Evolutionary conservation across 768 basidiomycete species (phyloP).

Genomic region (Lyophyllum shimeji): DNA sequence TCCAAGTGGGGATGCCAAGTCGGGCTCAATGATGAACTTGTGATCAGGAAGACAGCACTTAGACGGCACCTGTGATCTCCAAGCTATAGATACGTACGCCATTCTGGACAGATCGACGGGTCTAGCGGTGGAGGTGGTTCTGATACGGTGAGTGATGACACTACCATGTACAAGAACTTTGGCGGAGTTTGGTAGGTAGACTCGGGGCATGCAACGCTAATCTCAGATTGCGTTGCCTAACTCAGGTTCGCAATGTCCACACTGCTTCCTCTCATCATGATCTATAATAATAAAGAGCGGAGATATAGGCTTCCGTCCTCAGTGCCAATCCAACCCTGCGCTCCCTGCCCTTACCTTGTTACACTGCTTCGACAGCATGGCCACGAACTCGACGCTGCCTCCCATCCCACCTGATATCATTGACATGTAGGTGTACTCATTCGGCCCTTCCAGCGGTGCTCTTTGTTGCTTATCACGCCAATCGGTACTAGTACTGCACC

Average conservation of each 20-base stretch:
- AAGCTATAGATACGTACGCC: neutral
- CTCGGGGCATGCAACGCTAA: neutral
- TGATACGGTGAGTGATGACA: neutral
- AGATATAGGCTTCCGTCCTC: neutral
- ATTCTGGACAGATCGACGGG: neutral
- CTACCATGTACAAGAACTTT: neutral
- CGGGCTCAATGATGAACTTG: neutral
- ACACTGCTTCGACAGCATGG: neutral
- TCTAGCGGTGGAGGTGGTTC: neutral
- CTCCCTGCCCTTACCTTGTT: neutral
- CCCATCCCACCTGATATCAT: constrained; percentile 1
- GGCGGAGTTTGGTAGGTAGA: neutral
- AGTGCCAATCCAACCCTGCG: neutral
- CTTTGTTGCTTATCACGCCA: neutral
- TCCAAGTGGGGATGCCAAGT: neutral
- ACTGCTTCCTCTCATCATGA: neutral
- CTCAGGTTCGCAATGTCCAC: neutral
- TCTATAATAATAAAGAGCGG: neutral
- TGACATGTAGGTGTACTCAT: neutral
- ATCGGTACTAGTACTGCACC: constrained; percentile 2
- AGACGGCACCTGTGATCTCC: neutral
- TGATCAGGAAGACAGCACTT: neutral
- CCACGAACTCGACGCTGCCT: neutral
- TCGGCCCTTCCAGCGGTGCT: neutral
- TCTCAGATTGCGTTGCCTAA: neutral